Evolutionary conservation across 148 eudicot species (phyloP).

Genomic region (Persicaria maculosa): DNA sequence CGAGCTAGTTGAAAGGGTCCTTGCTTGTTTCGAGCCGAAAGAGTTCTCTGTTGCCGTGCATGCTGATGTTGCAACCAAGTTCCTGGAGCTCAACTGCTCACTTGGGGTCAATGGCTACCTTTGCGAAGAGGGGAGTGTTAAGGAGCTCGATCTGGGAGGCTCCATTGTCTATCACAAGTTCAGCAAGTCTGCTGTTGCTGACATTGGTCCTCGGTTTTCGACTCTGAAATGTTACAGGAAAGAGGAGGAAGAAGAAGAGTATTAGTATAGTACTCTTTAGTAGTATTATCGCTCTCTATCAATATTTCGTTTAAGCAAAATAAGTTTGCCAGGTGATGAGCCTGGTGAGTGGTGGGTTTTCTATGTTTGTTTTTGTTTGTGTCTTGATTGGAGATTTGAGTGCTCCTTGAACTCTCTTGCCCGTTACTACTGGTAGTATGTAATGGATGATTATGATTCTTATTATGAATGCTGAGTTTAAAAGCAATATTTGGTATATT

Average conservation of each 20-base stretch:
- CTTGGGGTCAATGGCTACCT: slow-evolving; percentile 21
- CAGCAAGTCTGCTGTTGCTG: slow-evolving; percentile 15
- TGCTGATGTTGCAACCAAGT: slow-evolving; percentile 17
- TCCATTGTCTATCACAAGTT: slow-evolving; percentile 29
- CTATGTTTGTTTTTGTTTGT: neutral
- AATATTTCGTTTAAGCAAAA: neutral
- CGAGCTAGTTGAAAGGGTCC: slow-evolving; percentile 27
- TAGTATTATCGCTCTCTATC: neutral
- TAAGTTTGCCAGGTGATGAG: neutral
- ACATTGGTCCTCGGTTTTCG: slow-evolving; percentile 16
- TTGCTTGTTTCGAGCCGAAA: slow-evolving; percentile 31
- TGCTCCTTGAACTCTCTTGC: neutral
- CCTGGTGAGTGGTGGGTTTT: neutral
- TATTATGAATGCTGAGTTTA: slow-evolving; percentile 1
- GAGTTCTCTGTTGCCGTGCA: slow-evolving; percentile 39
- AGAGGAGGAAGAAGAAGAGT: slow-evolving; percentile 23
- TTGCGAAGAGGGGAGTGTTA: slow-evolving; percentile 20
- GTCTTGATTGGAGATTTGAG: neutral
- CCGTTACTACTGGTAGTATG: neutral
- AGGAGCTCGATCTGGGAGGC: slow-evolving; percentile 30
- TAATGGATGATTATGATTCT: neutral
- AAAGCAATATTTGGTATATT: neutral
- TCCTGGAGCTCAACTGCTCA: slow-evolving; percentile 14
- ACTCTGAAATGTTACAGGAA: slow-evolving; percentile 19
- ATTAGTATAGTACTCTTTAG: slow-evolving; percentile 5